These are phyloP conservation scores for Botrytis paeoniae DNA, from an alignment of 2,329 filamentous ascomycete genomes.

Conservation along the genomic window DNA sequence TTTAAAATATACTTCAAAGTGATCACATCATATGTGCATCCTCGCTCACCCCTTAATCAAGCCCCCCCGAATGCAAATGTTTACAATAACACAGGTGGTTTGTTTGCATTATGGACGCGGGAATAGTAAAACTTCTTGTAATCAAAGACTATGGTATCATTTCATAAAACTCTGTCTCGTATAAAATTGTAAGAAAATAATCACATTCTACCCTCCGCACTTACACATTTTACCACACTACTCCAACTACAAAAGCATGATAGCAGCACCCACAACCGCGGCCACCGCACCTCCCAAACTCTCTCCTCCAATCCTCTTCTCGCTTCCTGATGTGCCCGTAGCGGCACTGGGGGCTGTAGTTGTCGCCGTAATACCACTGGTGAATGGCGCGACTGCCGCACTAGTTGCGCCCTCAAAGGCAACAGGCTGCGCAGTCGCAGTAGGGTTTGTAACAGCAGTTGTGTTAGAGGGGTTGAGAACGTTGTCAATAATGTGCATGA, in stretches of 20 bases:
- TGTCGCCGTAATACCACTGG: conserved; percentile 43
- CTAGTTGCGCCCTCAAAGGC: conserved; percentile 35
- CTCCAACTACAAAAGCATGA: not conserved
- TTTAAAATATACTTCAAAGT: not conserved
- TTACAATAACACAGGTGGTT: not conserved
- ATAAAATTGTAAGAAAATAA: not conserved
- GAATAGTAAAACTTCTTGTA: not conserved
- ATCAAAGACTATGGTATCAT: not conserved
- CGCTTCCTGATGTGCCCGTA: conserved; percentile 22
- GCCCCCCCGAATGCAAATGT: not conserved
- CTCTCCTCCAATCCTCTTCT: not conserved
- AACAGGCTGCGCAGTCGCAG: conserved; percentile 39
- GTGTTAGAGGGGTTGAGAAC: conserved; percentile 47
- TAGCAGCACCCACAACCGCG: conserved; percentile 35
- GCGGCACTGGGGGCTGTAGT: conserved; percentile 37
- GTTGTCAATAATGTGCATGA: conserved; percentile 41
- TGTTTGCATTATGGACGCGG: not conserved
- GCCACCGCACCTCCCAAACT: conserved; percentile 30
- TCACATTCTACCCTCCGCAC: not conserved
- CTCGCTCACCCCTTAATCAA: not conserved
- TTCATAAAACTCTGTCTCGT: not conserved
- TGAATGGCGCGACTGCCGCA: conserved; percentile 39
- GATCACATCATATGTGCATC: not conserved
- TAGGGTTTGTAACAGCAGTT: conserved; percentile 41
- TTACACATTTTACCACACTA: not conserved